These are phyloP conservation scores for Taxillus chinensis DNA, from an alignment of 164 flowering plant species.

Conservation along the genomic window DNA sequence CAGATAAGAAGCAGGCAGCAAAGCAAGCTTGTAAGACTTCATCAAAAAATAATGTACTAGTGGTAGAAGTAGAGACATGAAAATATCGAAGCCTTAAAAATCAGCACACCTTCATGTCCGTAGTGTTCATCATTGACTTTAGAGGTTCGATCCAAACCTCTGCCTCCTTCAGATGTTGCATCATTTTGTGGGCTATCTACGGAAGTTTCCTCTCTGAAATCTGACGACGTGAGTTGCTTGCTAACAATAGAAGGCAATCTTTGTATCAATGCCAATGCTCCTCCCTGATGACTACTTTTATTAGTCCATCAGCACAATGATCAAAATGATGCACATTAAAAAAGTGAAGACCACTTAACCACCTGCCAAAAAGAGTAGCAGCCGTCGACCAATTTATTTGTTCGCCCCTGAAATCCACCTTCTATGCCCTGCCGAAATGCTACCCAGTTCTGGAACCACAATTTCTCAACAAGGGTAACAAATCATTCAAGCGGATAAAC, in stretches of 20 bases:
- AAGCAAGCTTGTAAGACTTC: background rate
- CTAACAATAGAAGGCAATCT: constrained; percentile 29
- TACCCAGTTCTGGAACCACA: constrained; percentile 59
- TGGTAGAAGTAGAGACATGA: background rate
- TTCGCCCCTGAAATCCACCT: constrained; percentile 90
- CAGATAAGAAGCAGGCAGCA: background rate
- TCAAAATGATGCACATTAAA: background rate
- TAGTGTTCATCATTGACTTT: constrained; percentile 12
- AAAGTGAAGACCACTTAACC: background rate
- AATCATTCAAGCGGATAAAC: too few relatives aligned
- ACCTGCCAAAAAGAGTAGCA: constrained; percentile 99
- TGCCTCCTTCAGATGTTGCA: constrained; percentile 20
- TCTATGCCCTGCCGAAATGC: constrained; percentile 86
- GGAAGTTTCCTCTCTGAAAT: constrained; percentile 13
- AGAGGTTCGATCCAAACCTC: constrained; percentile 14
- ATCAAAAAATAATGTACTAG: background rate
- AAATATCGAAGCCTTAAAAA: constrained; percentile 4
- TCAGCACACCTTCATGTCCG: constrained; percentile 11
- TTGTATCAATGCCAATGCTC: constrained; percentile 50
- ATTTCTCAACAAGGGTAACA: background rate
- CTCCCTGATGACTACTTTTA: constrained; percentile 43
- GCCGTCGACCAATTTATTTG: constrained; percentile 95
- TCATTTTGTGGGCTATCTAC: constrained; percentile 9
- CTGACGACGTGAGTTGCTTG: constrained; percentile 22
- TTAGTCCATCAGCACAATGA: constrained; percentile 5